Base-by-base conservation (phyloP, 139 green algal species). In the Picochlorum sp. region DNA sequence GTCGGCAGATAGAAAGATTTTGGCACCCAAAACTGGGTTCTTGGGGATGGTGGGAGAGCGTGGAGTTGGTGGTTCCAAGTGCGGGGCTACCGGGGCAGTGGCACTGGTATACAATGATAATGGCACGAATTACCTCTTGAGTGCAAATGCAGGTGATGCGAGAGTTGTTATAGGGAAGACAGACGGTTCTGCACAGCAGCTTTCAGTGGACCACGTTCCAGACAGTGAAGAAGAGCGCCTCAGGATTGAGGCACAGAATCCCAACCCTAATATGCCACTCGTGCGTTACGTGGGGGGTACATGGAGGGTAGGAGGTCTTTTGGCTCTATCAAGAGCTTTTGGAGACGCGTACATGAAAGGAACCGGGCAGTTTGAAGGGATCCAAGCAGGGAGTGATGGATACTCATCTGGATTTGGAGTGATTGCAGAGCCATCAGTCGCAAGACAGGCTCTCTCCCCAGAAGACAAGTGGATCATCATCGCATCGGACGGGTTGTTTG, bases 281-380 rank as follows among this genome's bases (percentile, higher is more conserved):
- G 86, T 89, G 32, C 65, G 82, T 31, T 91, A 81, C 61, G 62
- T 84, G 30, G 83, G 75, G 40, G 87, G 85, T 54, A 95, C 84
- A 1, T 98, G 92, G 92, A 72, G 92, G 5, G 84, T 95, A 31
- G 92, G 92, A 20, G 92, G 92, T 36, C 73, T 98, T 35, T 77
- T 98, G 59, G 92, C 92, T 7, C 80, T 98, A 22, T 90, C 76
- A 10, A 73, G 92, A 22, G 89, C 92, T 0, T 97, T 98, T 73
- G 92, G 92, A 2, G 90, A 98, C 58, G 84, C 87, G 9, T 96
- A 95, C 69, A 52, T 97, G 55, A 97, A 96, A 74, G 76, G 81
- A 74, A 82, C 47, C 44, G 65, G 83, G 49, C 81, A 93, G 69
- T 96, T 94, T 78, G 89, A 96, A 75, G 89, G 89, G 37, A 47